Conservation (phyloP, 352 stramenopile species). For the Phytophthora litchii region DNA sequence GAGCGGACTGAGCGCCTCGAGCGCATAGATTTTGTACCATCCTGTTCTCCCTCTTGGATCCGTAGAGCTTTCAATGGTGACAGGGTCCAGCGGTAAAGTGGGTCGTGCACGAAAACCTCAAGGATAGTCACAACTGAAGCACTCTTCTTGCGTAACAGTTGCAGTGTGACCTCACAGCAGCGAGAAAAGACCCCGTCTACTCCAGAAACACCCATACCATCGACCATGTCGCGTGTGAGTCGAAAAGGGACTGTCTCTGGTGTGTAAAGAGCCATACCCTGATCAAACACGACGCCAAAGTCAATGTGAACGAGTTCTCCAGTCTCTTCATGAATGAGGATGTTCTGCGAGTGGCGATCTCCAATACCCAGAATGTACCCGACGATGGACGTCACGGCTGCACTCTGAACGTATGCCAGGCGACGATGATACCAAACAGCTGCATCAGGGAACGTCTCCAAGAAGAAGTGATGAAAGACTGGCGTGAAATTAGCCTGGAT, state of each 20-base stretch:
- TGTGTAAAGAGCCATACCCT: constrained; percentile 92
- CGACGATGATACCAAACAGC: constrained; percentile 94
- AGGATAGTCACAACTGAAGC: constrained; percentile 97
- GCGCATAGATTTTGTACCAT: constrained; percentile 11
- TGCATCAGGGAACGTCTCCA: constrained; percentile 96
- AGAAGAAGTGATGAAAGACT: constrained; percentile 97
- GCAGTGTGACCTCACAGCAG: constrained; percentile 94
- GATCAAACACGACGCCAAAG: constrained; percentile 99
- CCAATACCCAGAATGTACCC: constrained; percentile 97
- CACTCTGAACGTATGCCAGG: constrained; percentile 95
- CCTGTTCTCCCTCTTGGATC: constrained; percentile 66
- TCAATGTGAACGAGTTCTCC: constrained; percentile 99
- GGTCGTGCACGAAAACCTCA: constrained; percentile 98
- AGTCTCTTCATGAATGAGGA: constrained; percentile 97
- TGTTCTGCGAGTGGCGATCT: constrained; percentile 98
- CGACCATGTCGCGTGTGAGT: constrained; percentile 98
- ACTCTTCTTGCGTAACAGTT: constrained; percentile 92
- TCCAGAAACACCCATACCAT: constrained; percentile 98
- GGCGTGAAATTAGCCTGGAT: constrained; percentile 96
- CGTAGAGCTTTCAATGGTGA: constrained; percentile 89
- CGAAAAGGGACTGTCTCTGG: constrained; percentile 99
- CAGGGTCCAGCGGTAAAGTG: constrained; percentile 98
- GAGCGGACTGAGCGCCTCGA: constrained; percentile 28
- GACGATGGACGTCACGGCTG: constrained; percentile 97
- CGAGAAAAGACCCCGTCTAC: constrained; percentile 96